Conservation (phyloP, 352 stramenopile genomes). For the Globisporangium parvum region DNA sequence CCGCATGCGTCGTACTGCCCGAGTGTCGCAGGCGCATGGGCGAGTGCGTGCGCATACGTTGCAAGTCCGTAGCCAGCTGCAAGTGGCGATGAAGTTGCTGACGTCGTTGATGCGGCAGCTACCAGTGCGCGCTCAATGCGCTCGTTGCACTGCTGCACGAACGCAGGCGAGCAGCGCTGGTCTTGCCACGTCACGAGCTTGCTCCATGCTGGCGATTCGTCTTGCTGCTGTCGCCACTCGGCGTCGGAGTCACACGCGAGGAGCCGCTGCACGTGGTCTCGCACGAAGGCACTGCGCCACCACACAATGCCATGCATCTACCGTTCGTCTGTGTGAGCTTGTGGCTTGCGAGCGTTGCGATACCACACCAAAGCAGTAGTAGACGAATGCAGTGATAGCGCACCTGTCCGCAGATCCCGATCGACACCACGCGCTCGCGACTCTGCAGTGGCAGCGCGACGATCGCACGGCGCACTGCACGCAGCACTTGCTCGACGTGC, state of each 20-base stretch:
- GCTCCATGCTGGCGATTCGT: conserved; percentile 32
- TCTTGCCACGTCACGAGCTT: conserved; percentile 77
- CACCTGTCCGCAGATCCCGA: conserved; percentile 75
- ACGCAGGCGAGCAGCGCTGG: conserved; percentile 55
- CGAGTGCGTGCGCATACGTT: conserved; percentile 53
- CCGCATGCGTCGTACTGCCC: conserved; percentile 60
- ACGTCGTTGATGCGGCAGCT: neutral
- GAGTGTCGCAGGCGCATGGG: conserved; percentile 24
- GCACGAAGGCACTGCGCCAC: conserved; percentile 52
- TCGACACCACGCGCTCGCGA: conserved; percentile 21
- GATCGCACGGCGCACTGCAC: conserved; percentile 34
- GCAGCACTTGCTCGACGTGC: conserved; percentile 39
- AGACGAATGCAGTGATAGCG: neutral
- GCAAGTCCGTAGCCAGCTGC: conserved; percentile 65
- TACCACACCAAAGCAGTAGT: neutral
- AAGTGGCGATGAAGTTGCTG: conserved; percentile 22
- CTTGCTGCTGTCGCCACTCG: conserved; percentile 1
- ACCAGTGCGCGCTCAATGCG: conserved; percentile 13
- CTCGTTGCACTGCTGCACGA: conserved; percentile 29
- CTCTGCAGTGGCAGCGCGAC: conserved; percentile 20
- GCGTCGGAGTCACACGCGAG: conserved; percentile 2
- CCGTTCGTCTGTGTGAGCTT: neutral
- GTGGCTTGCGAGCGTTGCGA: too few relatives aligned
- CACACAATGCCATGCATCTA: conserved; percentile 86
- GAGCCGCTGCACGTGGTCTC: conserved; percentile 21